phyloP scores from a whole-genome alignment of 2,329 filamentous ascomycete genomes.

The Emericellopsis atlantica region DNA sequence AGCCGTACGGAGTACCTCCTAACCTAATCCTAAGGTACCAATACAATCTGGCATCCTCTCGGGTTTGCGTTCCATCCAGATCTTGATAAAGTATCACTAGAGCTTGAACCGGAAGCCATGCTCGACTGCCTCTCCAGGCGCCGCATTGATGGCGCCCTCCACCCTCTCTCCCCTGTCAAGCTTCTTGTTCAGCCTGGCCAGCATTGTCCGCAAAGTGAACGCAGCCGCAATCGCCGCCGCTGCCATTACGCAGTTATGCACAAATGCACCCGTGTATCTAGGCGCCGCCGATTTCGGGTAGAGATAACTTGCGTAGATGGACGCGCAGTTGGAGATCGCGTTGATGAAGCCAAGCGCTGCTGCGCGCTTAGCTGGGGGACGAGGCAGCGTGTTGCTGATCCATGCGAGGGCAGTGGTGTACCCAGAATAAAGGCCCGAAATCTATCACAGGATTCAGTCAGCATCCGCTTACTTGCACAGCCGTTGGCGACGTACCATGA shows the following conservation, averaged over 20 bases:
- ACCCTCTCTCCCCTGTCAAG: conserved; percentile 37
- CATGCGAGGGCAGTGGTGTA: conserved; percentile 42
- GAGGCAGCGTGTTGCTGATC: conserved; percentile 62
- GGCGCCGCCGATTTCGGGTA: conserved; percentile 38
- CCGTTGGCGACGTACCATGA: conserved; percentile 29
- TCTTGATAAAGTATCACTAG: conserved; percentile 11
- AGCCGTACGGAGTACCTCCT: too few species aligned
- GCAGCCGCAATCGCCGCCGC: conserved; percentile 52
- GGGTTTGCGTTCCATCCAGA: too few species aligned
- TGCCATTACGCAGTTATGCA: conserved; percentile 54
- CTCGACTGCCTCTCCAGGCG: conserved; percentile 40
- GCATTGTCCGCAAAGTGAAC: conserved; percentile 46
- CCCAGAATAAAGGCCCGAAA: conserved; percentile 12
- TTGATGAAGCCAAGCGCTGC: conserved; percentile 63
- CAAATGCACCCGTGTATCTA: conserved; percentile 44
- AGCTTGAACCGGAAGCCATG: conserved; percentile 57
- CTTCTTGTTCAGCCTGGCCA: conserved; percentile 50
- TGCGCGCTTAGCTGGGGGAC: conserved; percentile 57
- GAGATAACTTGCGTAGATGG: conserved; percentile 60
- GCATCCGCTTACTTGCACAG: background rate
- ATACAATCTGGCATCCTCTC: too few species aligned
- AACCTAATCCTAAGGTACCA: too few species aligned
- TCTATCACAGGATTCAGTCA: background rate
- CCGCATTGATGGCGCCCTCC: conserved; percentile 40
- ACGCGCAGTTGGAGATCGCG: conserved; percentile 31